phyloP scores from a whole-genome alignment of 768 basidiomycete genomes.

The Phylloporus sp. region DNA sequence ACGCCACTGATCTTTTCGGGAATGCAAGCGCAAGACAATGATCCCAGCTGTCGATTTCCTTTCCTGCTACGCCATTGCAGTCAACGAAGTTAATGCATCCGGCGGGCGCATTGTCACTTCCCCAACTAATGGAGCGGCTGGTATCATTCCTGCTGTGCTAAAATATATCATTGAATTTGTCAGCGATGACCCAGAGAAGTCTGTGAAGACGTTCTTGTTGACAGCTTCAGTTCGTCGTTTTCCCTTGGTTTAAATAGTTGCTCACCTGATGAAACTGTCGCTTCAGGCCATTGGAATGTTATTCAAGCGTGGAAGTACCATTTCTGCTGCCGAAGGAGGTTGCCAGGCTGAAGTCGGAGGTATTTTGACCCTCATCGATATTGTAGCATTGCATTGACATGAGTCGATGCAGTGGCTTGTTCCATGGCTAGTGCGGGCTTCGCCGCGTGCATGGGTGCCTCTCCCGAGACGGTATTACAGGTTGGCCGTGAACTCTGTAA shows the following conservation, averaged over 20 bases:
- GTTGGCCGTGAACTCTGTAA: conserved; percentile 30
- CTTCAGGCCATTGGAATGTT: conserved; percentile 85
- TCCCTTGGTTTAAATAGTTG: background rate
- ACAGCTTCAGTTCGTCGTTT: conserved; percentile 71
- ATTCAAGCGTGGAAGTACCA: conserved; percentile 95
- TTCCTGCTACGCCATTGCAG: conserved; percentile 90
- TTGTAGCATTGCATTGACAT: background rate
- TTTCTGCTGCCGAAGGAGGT: conserved; percentile 92
- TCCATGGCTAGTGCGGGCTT: conserved; percentile 96
- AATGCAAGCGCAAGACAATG: conserved; percentile 64
- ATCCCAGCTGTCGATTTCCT: conserved; percentile 94
- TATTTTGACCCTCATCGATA: conserved; percentile 25
- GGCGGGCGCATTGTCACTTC: conserved; percentile 94
- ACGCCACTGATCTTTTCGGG: background rate
- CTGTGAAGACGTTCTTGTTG: conserved; percentile 82
- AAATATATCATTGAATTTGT: conserved; percentile 92
- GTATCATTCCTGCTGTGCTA: conserved; percentile 87
- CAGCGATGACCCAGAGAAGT: conserved; percentile 85
- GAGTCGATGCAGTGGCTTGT: conserved; percentile 63
- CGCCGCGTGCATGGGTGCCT: conserved; percentile 90
- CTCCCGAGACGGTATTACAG: conserved; percentile 78
- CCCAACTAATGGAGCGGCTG: conserved; percentile 90
- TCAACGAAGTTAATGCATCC: conserved; percentile 91
- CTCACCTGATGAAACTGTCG: conserved; percentile 11
- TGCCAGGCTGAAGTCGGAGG: conserved; percentile 96